phyloP scores from a whole-genome alignment of 805 yeast species.

The Saturnispora dispora region DNA sequence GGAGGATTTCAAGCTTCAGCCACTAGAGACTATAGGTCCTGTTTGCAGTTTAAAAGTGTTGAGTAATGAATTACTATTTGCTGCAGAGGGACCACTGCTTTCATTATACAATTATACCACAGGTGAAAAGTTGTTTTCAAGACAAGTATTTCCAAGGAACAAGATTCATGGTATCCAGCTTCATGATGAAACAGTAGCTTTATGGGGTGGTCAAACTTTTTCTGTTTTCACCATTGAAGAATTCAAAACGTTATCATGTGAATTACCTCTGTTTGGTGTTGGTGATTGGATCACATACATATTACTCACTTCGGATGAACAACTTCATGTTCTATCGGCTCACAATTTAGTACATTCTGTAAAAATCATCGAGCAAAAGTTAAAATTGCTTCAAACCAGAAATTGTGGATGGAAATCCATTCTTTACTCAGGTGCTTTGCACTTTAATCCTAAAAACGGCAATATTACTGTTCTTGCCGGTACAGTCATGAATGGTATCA shows the following conservation, averaged over 20 bases:
- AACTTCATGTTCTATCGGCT: slow-evolving; percentile 54
- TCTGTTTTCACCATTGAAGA: slow-evolving; percentile 31
- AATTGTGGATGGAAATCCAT: slow-evolving; percentile 68
- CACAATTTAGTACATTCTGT: slow-evolving; percentile 57
- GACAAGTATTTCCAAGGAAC: slow-evolving; percentile 53
- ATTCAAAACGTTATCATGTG: slow-evolving; percentile 16
- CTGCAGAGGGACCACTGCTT: slow-evolving; percentile 67
- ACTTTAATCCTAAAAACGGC: slow-evolving; percentile 29
- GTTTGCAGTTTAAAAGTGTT: slow-evolving; percentile 51
- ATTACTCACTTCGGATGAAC: slow-evolving; percentile 35
- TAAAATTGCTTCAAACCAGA: slow-evolving; percentile 24
- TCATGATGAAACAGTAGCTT: slow-evolving; percentile 14
- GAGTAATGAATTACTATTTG: slow-evolving; percentile 31
- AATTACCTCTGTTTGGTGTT: slow-evolving; percentile 37
- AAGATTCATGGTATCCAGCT: slow-evolving; percentile 74
- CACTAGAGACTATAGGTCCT: slow-evolving; percentile 49
- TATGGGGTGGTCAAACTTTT: slow-evolving; percentile 71
- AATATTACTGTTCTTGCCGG: slow-evolving; percentile 69
- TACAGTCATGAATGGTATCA: slow-evolving; percentile 83
- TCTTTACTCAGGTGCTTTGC: slow-evolving; percentile 77
- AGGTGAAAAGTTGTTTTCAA: slow-evolving; percentile 26
- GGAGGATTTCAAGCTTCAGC: slow-evolving; percentile 3
- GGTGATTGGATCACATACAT: slow-evolving; percentile 77
- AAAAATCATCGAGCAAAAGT: slow-evolving; percentile 16
- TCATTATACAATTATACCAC: slow-evolving; percentile 41